Evolutionary conservation across 2,329 filamentous ascomycete genomes (phyloP).

Genomic region (Chrysosporium queenslandicum): DNA sequence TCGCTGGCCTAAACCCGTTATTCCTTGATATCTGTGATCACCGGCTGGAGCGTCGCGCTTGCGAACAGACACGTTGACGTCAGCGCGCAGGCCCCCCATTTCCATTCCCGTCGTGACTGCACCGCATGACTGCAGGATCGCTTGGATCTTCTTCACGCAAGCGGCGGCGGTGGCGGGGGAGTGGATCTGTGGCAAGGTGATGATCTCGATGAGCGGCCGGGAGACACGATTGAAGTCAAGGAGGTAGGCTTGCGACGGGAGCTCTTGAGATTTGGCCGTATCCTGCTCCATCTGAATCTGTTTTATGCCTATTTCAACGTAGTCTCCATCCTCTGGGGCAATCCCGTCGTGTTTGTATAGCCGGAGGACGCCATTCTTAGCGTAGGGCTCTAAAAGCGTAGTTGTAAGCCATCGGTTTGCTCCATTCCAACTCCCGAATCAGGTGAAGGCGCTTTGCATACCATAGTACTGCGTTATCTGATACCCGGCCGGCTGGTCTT

Average conservation of each 20-base stretch:
- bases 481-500: constrained; percentile 92
- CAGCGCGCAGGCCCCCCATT: constrained; percentile 75
- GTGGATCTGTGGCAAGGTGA: constrained; percentile 81
- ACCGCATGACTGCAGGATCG: constrained; percentile 66
- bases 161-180: constrained; percentile 78
- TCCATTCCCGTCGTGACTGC: constrained; percentile 91
- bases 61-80: constrained; percentile 87
- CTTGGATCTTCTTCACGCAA: constrained; percentile 79
- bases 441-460: constrained; percentile 17
- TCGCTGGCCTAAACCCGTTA: constrained; percentile 63
- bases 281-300: constrained; percentile 97
- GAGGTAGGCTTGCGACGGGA: constrained; percentile 62
- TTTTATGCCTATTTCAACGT: constrained; percentile 70
- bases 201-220: constrained; percentile 86
- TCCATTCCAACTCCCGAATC: background rate
- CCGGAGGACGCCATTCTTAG: constrained; percentile 59
- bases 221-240: constrained; percentile 93
- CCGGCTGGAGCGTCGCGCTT: constrained; percentile 41
- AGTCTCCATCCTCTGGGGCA: constrained; percentile 58
- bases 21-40: constrained; percentile 45
- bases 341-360: constrained; percentile 70
- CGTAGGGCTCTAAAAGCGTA: constrained; percentile 45
- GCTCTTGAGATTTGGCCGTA: constrained; percentile 82
- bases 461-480: constrained; percentile 95
- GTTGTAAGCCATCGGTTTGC: background rate